Conservation (phyloP, 495 filamentous ascomycete genomes). For the Rostrohypoxylon terebratum region DNA sequence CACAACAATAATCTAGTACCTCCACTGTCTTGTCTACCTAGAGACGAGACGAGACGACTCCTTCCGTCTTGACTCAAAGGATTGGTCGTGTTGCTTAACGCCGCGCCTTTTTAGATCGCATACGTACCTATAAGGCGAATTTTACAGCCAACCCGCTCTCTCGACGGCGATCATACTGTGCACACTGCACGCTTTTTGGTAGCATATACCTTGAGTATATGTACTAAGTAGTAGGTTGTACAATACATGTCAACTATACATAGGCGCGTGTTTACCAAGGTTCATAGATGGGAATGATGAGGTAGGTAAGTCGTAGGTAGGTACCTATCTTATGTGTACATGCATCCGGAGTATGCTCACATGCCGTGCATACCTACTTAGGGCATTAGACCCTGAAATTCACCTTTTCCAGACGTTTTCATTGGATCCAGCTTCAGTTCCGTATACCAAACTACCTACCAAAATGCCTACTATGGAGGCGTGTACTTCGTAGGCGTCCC, state of each 20-base stretch:
- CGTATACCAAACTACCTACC: conserved; percentile 13
- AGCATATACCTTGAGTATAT: neutral
- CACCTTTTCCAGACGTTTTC: conserved; percentile 8
- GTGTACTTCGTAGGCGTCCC: neutral
- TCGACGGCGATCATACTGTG: conserved; percentile 26
- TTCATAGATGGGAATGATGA: conserved; percentile 25
- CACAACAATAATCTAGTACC: conserved; percentile 13
- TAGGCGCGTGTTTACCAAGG: conserved; percentile 21
- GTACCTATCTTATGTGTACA: neutral
- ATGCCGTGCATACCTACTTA: conserved; percentile 45
- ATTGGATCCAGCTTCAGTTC: conserved; percentile 39
- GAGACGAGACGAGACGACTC: neutral
- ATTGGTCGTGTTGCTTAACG: conserved; percentile 23
- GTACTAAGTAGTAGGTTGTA: conserved; percentile 1
- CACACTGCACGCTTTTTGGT: conserved; percentile 1
- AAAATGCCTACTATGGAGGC: no score
- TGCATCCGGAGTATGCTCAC: conserved; percentile 23
- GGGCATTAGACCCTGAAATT: conserved; percentile 33
- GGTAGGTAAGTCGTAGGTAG: no score
- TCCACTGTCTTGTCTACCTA: no score
- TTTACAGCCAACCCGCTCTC: conserved; percentile 17
- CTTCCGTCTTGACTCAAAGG: conserved; percentile 12
- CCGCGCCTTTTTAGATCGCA: conserved; percentile 21
- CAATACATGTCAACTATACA: conserved; percentile 40
- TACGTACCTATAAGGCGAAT: conserved; percentile 30